phyloP scores from a whole-genome alignment of 306 rosid genomes.

The Cyclanthera cordifolia region DNA sequence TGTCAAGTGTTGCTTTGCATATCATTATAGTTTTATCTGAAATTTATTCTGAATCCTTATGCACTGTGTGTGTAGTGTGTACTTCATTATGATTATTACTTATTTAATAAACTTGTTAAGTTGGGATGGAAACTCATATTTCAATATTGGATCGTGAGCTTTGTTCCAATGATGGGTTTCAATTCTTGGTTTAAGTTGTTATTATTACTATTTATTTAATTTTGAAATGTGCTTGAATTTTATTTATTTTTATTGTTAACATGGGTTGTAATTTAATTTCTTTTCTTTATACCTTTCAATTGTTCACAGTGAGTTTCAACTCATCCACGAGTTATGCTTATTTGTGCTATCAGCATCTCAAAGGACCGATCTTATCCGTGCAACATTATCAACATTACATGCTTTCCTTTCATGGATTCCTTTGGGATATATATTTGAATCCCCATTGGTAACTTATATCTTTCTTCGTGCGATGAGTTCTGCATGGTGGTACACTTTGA shows the following conservation, averaged over 20 bases:
- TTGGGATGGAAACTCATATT: background rate
- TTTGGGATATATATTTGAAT: slow-evolving; percentile 91
- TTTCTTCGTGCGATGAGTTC: slow-evolving; percentile 9
- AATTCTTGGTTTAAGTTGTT: background rate
- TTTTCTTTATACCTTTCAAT: slow-evolving; percentile 24
- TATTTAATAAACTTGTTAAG: background rate
- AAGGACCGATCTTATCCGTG: slow-evolving; percentile 82
- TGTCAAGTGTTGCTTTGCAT: slow-evolving; percentile 2
- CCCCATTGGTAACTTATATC: slow-evolving; percentile 57
- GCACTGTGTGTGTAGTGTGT: background rate
- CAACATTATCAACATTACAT: slow-evolving; percentile 84
- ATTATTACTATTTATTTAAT: background rate
- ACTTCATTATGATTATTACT: background rate
- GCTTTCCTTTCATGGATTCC: slow-evolving; percentile 99
- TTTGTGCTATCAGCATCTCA: slow-evolving; percentile 91
- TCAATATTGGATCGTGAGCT: background rate
- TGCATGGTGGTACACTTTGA: background rate
- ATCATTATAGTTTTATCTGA: background rate
- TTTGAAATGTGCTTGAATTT: background rate
- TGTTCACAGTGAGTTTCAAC: slow-evolving; percentile 87
- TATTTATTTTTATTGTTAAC: background rate
- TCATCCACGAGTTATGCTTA: slow-evolving; percentile 93
- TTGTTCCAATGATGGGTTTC: background rate
- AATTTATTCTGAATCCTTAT: background rate
- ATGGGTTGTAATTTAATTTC: slow-evolving; percentile 3